phyloP scores from a whole-genome alignment of 1,139 yeast species.

The Nakaseomyces sp. region DNA sequence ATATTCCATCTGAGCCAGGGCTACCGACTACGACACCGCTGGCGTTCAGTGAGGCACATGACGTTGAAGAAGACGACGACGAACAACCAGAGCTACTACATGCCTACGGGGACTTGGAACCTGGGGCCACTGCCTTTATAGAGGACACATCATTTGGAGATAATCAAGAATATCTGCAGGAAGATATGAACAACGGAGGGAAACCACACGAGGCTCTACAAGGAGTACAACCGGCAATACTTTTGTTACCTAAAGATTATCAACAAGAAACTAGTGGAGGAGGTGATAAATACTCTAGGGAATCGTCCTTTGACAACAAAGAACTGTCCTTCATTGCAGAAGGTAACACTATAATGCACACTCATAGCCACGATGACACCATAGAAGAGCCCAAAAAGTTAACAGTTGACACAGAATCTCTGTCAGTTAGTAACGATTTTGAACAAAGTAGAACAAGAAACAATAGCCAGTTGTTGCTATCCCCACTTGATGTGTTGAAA shows the following conservation, averaged over 20 bases:
- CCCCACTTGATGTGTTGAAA: slow-evolving; percentile 3
- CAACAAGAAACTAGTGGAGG: slow-evolving; percentile 12
- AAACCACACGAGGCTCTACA: neutral
- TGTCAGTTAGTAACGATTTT: neutral
- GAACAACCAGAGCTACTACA: neutral
- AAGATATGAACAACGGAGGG: neutral
- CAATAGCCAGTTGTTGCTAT: neutral
- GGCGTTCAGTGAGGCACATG: neutral
- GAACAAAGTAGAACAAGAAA: neutral
- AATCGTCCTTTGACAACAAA: neutral
- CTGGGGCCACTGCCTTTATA: neutral
- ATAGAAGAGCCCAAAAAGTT: neutral
- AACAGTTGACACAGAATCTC: neutral
- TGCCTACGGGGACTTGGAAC: neutral
- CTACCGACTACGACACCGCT: neutral
- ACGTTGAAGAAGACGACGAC: neutral
- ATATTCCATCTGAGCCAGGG: neutral
- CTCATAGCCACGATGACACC: neutral
- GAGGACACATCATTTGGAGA: neutral
- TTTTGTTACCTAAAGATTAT: slow-evolving; percentile 24
- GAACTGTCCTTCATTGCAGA: neutral
- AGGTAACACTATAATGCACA: neutral
- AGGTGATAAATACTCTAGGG: neutral
- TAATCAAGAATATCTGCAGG: neutral
- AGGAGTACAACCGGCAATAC: slow-evolving; percentile 16